Evolutionary conservation across 1,284 basidiomycete species (phyloP).

Genomic region (Clitocybe nebularis): DNA sequence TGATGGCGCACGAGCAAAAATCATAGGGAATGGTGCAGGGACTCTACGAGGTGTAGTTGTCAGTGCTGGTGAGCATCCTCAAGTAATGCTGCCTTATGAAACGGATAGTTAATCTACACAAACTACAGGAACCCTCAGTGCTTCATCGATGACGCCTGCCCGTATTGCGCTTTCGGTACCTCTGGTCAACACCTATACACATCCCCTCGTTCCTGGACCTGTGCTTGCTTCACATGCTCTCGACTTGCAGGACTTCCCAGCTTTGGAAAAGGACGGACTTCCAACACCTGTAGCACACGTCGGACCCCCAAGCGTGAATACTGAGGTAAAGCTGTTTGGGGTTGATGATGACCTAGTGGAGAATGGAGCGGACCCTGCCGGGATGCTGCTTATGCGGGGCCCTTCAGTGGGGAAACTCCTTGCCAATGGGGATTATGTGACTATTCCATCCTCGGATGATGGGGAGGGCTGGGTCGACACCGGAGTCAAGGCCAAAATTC

Average conservation of each 20-base stretch:
- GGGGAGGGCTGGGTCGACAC: slow-evolving; percentile 49
- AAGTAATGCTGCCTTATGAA: too few species aligned
- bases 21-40: slow-evolving; percentile 54
- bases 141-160: slow-evolving; percentile 46
- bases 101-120: too few species aligned
- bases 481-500: slow-evolving; percentile 43
- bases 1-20: slow-evolving; percentile 55
- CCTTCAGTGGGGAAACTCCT: slow-evolving; percentile 54
- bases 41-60: slow-evolving; percentile 60
- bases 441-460: slow-evolving; percentile 33
- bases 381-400: slow-evolving; percentile 44
- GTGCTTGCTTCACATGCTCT: slow-evolving; percentile 71
- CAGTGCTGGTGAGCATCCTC: slow-evolving; percentile 59
- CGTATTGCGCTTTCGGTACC: slow-evolving; percentile 71
- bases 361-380: slow-evolving; percentile 53
- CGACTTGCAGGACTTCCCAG: slow-evolving; percentile 67
- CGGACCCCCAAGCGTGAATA: slow-evolving; percentile 70
- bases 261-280: slow-evolving; percentile 24
- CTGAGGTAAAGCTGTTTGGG: slow-evolving; percentile 66
- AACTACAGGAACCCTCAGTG: slow-evolving; percentile 32
- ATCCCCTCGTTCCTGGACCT: slow-evolving; percentile 62
- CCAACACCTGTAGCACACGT: slow-evolving; percentile 45
- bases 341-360: slow-evolving; percentile 63
- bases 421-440: slow-evolving; percentile 36
- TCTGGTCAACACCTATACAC: slow-evolving; percentile 55